These are phyloP conservation scores for Fusarium floridanum DNA, from an alignment of 2,329 filamentous ascomycete species.

Conservation along the genomic window DNA sequence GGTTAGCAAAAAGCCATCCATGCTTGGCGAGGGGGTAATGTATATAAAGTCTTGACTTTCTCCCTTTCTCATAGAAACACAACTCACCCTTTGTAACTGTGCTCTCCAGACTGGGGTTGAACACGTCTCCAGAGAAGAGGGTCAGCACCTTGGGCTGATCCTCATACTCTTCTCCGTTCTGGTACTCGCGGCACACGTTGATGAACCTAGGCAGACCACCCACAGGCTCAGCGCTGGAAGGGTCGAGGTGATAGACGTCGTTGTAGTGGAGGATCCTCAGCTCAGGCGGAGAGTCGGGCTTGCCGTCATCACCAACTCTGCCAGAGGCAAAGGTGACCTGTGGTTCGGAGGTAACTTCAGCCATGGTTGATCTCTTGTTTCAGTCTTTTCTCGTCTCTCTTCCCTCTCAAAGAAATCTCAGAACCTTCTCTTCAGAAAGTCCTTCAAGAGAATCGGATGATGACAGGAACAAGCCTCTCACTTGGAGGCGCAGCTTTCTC, in stretches of 20 bases:
- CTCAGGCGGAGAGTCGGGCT: slow-evolving; percentile 64
- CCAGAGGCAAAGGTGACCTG: slow-evolving; percentile 46
- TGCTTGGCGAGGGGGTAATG: background rate
- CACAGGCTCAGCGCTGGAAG: slow-evolving; percentile 80
- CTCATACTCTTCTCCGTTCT: slow-evolving; percentile 68
- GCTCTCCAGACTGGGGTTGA: slow-evolving; percentile 91
- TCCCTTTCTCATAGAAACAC: background rate
- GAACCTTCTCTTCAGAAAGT: background rate
- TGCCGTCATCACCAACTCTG: slow-evolving; percentile 32
- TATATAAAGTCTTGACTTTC: background rate
- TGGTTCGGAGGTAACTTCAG: slow-evolving; percentile 44
- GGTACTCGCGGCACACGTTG: slow-evolving; percentile 81
- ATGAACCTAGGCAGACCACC: slow-evolving; percentile 87
- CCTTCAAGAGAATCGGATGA: slow-evolving; percentile 18
- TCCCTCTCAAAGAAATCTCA: background rate
- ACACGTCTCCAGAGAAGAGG: slow-evolving; percentile 92
- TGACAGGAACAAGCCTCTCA: slow-evolving; percentile 28
- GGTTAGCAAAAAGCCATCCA: slow-evolving; percentile 1
- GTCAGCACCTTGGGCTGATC: slow-evolving; percentile 77
- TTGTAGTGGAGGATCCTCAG: slow-evolving; percentile 91
- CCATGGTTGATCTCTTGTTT: slow-evolving; percentile 29
- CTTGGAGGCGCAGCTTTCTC: slow-evolving; percentile 36
- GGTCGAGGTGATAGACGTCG: slow-evolving; percentile 92
- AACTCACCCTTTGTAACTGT: slow-evolving; percentile 83
- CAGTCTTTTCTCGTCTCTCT: background rate